A percentile compares a stretch with the other conserved stretches of the same genome.
phyloP scores from a whole-genome alignment of 257 asterid genomes.

The Solanum sparsipilum region DNA sequence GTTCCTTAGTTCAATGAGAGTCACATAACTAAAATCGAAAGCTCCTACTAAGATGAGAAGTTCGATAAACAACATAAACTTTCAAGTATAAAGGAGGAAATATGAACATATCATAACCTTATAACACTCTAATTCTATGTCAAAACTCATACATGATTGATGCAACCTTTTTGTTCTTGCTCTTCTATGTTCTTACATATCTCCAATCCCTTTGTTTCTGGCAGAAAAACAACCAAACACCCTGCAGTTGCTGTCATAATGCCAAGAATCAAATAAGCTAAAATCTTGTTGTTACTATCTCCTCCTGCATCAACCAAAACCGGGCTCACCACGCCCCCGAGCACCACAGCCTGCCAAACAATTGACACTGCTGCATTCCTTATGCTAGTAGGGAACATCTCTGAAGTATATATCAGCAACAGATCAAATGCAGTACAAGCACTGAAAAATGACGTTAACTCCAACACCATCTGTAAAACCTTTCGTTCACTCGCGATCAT shows the following conservation, averaged over 20 bases:
- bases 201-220: conserved; percentile 7
- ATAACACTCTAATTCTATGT: not conserved
- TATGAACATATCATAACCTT: not conserved
- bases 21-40: not conserved
- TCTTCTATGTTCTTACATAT: not conserved
- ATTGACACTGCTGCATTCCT: conserved; percentile 22
- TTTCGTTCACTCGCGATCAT: not conserved
- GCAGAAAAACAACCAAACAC: conserved; percentile 9
- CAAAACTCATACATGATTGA: not conserved
- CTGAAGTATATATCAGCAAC: conserved; percentile 20
- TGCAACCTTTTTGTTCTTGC: not conserved
- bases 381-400: conserved; percentile 18
- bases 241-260: conserved; percentile 9
- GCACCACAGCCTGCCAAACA: conserved; percentile 20
- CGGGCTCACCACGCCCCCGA: conserved; percentile 28
- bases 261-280: conserved; percentile 17
- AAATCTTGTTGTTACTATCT: not conserved
- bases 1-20: too few species aligned
- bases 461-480: conserved; percentile 14
- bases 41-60: not conserved
- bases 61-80: not conserved
- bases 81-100: not conserved
- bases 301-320: conserved; percentile 14
- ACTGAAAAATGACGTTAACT: conserved; percentile 15
- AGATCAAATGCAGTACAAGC: conserved; percentile 11